phyloP scores from a whole-genome alignment of 257 asterid genomes.

The Plantago elongata region DNA sequence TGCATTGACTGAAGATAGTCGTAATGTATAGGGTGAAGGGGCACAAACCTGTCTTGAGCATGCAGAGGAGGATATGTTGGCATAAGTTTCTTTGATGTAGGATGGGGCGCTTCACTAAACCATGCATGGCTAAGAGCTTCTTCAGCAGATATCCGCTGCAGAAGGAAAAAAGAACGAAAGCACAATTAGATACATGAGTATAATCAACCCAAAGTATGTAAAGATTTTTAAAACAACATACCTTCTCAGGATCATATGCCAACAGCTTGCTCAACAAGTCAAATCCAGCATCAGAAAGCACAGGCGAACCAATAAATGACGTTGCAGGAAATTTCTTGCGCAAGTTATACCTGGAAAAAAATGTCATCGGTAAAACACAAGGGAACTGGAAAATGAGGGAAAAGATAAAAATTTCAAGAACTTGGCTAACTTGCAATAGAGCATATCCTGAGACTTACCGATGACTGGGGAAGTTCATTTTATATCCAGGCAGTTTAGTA shows the following conservation, averaged over 20 bases:
- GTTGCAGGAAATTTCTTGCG: constrained; percentile 65
- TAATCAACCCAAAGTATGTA: not conserved
- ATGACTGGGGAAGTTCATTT: constrained; percentile 76
- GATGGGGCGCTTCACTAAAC: constrained; percentile 82
- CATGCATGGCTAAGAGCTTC: constrained; percentile 80
- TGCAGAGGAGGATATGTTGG: constrained; percentile 84
- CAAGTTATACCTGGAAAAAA: constrained; percentile 67
- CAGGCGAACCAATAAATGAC: constrained; percentile 66
- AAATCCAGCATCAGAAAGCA: constrained; percentile 78
- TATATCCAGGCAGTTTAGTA: constrained; percentile 74
- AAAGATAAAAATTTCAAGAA: constrained; percentile 44
- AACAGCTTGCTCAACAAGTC: constrained; percentile 80
- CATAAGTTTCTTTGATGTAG: constrained; percentile 81
- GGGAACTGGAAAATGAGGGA: constrained; percentile 28
- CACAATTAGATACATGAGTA: not conserved
- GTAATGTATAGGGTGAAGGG: not conserved
- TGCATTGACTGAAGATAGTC: not conserved
- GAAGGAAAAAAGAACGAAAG: constrained; percentile 3
- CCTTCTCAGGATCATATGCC: constrained; percentile 79
- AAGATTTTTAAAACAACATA: constrained; percentile 20
- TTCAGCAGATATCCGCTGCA: constrained; percentile 70
- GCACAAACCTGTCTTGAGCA: constrained; percentile 70
- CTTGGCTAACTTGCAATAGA: constrained; percentile 11
- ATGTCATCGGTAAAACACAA: constrained; percentile 34
- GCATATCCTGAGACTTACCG: constrained; percentile 53